Evolutionary conservation across 139 green algal species (phyloP), one percentile per base, ranked within the genome.

Genomic region (Chlorella sp.): DNA sequence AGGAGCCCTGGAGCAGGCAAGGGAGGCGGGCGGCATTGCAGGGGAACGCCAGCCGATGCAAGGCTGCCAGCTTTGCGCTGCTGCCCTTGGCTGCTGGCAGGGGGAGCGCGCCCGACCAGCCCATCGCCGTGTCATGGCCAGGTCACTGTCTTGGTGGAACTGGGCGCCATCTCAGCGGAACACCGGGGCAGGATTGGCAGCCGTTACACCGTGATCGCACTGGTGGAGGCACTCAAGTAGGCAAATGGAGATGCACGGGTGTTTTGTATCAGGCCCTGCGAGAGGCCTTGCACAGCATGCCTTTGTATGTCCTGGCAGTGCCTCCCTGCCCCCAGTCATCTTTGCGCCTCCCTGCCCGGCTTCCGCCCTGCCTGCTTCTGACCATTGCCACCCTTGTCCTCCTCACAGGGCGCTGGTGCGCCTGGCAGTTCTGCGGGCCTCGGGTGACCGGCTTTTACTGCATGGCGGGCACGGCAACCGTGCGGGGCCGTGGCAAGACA

Each of bases 141-240:
- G n/a, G n/a, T n/a, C n/a, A n/a, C n/a, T n/a, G 83, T 90, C 17
- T 72, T 90, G 36, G 59, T 88, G 33, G 84, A 90, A 53, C 62
- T 90, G 55, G 81, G 66, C 11, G 79, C 78, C 1, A 66, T 61
- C 0, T 42, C n/a, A n/a, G 38, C 29, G 21, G 67, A 79, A 64
- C 48, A 72, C 21, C 69, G 50, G 9, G 53, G 65, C 41, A 11
- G 62, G n/a, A n/a, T n/a, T 19, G 29, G 76, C 38, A 79, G 56
- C 60, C 71, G 76, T 31, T 89, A 86, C 61, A 65, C 67, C 3
- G 66, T 71, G 11, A 51, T 89, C 15, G 43, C 64, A 23, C 25
- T 36, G 5, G 8, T 84, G 23, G 84, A 89, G 36, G 58, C 33
- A 12, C 25, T 86, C 50, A 89, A 88, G 84, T 88, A 42, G 50